Evolutionary conservation across 495 filamentous ascomycete species (phyloP), one percentile per base, ranked within the genome.

Genomic region (Penicillium lagena): DNA sequence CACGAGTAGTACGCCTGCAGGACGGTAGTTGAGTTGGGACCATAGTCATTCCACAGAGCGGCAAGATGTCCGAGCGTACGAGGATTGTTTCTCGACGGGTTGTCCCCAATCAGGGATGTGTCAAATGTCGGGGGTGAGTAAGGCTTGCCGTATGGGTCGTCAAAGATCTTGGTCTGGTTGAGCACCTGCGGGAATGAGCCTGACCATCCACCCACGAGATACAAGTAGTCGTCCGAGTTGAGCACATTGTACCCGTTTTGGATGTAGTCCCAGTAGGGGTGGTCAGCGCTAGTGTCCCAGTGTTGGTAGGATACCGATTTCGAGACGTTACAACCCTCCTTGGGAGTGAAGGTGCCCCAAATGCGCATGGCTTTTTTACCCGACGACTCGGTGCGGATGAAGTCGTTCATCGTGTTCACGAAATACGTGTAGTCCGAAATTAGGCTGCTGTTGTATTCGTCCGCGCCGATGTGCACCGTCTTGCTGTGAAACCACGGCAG

Each of bases 1-100:
- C 67, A 72, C 2, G 71, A 62, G 44, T 75, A 73, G 50, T 75
- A 78, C 0, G 70, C 65, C 44, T 75, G 68, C 28, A 64, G 55
- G 29, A 65, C 70, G 2, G 67, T 60, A n/a, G 68, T 63, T 9
- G 71, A 58, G 44, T 76, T 76, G 0, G 65, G 54, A 6, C 75
- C 75, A 35, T 62, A 76, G 47, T 78, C 75, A 41, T 77, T 78
- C 75, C 75, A 78, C 9, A 73, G 46, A 2, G 73, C 64, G 1
- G 64, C 62, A 12, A 76, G 45, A 14, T 65, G 58, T 1, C 75
- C 75, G 9, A 73, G 61, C 11, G 77, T 62, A 7, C 55, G 53
- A 2, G 67, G 50, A 41, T 66, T 67, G 7, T 62, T 45, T 7
- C 51, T 43, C 1, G 66, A 43, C 2, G 73, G 69, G 46, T 78